Conservation (phyloP, 768 basidiomycete species). For the Auricularia cornea region DNA sequence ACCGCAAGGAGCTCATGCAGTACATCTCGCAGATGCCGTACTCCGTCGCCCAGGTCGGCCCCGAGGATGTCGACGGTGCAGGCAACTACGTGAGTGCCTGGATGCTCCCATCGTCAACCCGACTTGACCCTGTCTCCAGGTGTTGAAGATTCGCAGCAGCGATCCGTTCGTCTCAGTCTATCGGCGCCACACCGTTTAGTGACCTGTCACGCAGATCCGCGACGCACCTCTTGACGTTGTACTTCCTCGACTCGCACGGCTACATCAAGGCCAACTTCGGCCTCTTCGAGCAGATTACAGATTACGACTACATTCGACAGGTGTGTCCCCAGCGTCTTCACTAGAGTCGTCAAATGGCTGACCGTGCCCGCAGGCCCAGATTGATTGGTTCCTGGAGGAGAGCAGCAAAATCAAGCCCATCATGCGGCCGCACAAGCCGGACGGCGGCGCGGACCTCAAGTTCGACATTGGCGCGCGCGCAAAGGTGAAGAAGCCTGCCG, state of each 20-base stretch:
- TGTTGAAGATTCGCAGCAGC: conserved; percentile 74
- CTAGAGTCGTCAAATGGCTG: no score
- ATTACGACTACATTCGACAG: conserved; percentile 75
- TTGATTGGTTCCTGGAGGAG: conserved; percentile 83
- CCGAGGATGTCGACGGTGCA: conserved; percentile 76
- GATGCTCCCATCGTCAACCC: no score
- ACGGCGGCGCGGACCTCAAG: conserved; percentile 62
- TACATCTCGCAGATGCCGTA: conserved; percentile 75
- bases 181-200: background rate
- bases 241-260: conserved; percentile 83
- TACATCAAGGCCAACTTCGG: conserved; percentile 61
- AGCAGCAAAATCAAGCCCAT: conserved; percentile 65
- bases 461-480: conserved; percentile 53
- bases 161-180: conserved; percentile 42
- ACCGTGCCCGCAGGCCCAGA: conserved; percentile 48
- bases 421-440: conserved; percentile 76
- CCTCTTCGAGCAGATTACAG: conserved; percentile 52
- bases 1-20: conserved; percentile 56
- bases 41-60: conserved; percentile 72
- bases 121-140: no score
- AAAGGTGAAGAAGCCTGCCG: conserved; percentile 10
- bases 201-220: conserved; percentile 35
- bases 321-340: no score
- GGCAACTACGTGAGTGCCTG: conserved; percentile 62
- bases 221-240: conserved; percentile 79